phyloP scores from a whole-genome alignment of 768 basidiomycete genomes.

The Erythrobasidium yunnanense region DNA sequence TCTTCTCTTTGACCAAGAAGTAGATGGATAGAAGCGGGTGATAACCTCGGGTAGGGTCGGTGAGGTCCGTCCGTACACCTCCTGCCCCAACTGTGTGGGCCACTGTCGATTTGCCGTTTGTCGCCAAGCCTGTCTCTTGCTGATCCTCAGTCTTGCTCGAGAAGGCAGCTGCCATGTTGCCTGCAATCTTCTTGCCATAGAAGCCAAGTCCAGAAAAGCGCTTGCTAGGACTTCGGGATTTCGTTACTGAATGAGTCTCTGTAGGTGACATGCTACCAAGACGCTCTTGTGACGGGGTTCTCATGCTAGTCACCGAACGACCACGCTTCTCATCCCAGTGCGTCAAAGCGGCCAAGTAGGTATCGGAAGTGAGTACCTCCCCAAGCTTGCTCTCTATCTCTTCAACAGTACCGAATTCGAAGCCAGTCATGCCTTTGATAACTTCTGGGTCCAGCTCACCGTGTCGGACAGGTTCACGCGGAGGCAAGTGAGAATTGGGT shows the following conservation, averaged over 20 bases:
- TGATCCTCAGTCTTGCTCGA: constrained; percentile 18
- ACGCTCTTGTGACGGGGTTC: neutral
- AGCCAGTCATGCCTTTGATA: constrained; percentile 82
- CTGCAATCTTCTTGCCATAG: constrained; percentile 66
- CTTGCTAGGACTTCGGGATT: constrained; percentile 48
- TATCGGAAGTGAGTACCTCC: constrained; percentile 63
- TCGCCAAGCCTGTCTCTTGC: constrained; percentile 22
- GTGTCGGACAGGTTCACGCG: constrained; percentile 73
- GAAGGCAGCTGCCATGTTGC: constrained; percentile 35
- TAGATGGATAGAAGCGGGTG: constrained; percentile 94
- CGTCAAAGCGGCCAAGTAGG: constrained; percentile 60
- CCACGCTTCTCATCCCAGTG: constrained; percentile 57
- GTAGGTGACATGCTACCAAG: neutral
- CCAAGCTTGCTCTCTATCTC: constrained; percentile 68
- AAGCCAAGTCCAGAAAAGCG: constrained; percentile 93
- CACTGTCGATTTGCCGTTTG: constrained; percentile 21
- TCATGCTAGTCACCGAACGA: neutral
- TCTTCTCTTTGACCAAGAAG: constrained; percentile 86
- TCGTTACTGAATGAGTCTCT: neutral
- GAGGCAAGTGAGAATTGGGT: constrained; percentile 72
- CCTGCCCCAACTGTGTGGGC: constrained; percentile 28
- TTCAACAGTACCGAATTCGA: constrained; percentile 84
- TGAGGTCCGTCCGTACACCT: constrained; percentile 40
- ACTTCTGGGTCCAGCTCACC: constrained; percentile 82
- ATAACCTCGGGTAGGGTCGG: constrained; percentile 81